phyloP scores from a whole-genome alignment of 495 filamentous ascomycete species.

The Penicillium subrubescens region DNA sequence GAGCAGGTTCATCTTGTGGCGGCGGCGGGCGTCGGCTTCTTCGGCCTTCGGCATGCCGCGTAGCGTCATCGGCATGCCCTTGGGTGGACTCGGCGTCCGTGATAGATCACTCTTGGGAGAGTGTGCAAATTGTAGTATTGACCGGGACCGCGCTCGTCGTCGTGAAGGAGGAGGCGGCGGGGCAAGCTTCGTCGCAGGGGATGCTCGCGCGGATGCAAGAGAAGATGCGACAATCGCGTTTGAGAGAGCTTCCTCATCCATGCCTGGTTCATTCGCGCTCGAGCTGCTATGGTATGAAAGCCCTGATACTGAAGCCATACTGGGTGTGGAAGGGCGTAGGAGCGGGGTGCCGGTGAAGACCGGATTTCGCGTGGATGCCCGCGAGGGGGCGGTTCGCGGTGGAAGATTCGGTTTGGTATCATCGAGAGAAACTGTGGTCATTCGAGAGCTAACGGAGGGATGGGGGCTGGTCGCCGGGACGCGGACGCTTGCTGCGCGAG shows the following conservation, averaged over 20 bases:
- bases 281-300: constrained; percentile 34
- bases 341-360: constrained; percentile 9
- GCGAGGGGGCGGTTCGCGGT: constrained; percentile 26
- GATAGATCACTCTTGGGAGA: constrained; percentile 38
- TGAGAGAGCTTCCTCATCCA: constrained; percentile 56
- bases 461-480: constrained; percentile 16
- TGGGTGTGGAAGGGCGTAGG: constrained; percentile 30
- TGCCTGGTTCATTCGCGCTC: constrained; percentile 27
- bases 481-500: constrained; percentile 14
- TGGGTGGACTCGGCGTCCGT: constrained; percentile 58
- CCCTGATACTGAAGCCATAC: constrained; percentile 31
- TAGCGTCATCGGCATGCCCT: constrained; percentile 71
- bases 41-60: constrained; percentile 62
- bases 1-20: constrained; percentile 52
- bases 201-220: constrained; percentile 71
- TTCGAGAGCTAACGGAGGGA: constrained; percentile 20
- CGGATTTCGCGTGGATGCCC: constrained; percentile 20
- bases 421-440: constrained; percentile 18
- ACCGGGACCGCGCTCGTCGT: constrained; percentile 47
- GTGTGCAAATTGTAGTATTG: constrained; percentile 40
- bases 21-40: constrained; percentile 55
- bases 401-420: constrained; percentile 32
- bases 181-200: constrained; percentile 48
- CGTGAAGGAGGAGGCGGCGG: constrained; percentile 50
- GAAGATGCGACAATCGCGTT: constrained; percentile 87